Conservation (phyloP, 129 eudicot species). For the Chrysanthemum makinoi region DNA sequence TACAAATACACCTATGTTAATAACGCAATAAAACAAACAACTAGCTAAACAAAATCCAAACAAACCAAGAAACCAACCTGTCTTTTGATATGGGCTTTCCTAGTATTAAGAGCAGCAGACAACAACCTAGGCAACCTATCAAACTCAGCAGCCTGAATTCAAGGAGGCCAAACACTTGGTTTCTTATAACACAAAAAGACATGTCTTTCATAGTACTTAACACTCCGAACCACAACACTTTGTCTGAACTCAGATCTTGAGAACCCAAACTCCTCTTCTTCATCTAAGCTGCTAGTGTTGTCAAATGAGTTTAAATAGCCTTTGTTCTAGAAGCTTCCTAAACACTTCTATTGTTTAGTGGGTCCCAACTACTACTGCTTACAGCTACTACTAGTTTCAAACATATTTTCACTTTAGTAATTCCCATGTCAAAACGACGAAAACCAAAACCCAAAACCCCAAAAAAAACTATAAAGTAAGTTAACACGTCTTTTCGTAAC, state of each 20-base stretch:
- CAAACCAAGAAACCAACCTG: too few species aligned
- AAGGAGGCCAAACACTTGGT: constrained; percentile 91
- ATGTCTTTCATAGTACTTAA: constrained; percentile 75
- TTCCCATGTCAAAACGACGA: too few species aligned
- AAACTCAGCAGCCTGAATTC: constrained; percentile 90
- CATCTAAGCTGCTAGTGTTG: constrained; percentile 5
- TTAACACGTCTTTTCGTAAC: too few species aligned
- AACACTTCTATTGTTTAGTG: too few species aligned
- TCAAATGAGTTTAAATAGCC: constrained; percentile 45
- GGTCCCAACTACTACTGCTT: too few species aligned
- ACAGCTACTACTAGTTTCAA: too few species aligned
- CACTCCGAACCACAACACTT: constrained; percentile 59
- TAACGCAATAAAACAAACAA: too few species aligned
- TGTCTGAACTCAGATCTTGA: constrained; percentile 70
- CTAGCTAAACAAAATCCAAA: too few species aligned
- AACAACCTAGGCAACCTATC: constrained; percentile 90
- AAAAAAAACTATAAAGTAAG: too few species aligned
- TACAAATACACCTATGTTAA: too few species aligned
- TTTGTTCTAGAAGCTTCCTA: constrained; percentile 80
- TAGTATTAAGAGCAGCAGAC: constrained; percentile 67
- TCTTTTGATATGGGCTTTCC: constrained; percentile 52
- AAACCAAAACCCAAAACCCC: too few species aligned
- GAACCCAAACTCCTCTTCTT: constrained; percentile 71
- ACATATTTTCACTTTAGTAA: too few species aligned
- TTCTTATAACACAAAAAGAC: constrained; percentile 89